Evolutionary conservation across 2,329 filamentous ascomycete species (phyloP), one percentile per base, ranked within the genome.

Genomic region (Talaromyces sp.): DNA sequence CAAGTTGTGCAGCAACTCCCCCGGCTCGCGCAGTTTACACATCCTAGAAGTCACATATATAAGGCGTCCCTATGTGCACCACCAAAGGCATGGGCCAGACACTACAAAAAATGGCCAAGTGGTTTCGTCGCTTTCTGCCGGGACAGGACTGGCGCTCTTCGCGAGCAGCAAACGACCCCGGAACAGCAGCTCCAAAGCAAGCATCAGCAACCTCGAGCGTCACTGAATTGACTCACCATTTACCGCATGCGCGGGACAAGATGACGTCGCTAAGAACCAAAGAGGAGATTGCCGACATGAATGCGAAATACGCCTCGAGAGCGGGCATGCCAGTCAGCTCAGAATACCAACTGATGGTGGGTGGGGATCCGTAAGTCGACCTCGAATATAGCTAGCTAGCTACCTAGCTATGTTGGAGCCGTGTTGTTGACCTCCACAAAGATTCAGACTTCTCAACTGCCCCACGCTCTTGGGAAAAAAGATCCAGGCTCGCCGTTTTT

Each of bases 301-400:
- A 53, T 36, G 32, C 54, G 19, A 33, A 47, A 25, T 62, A 53
- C 32, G 19, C 25, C 19, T 19, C 36, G 32, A 58, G 56, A 28
- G 57, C 11, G 6, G 62, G 59, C 10, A 27, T 51, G n/a, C 62
- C 56, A 11, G 47, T 55, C 36, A 57, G 58, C 30, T 42, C 55
- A 13, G 59, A 65, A 28, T 65, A 63, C 42, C 28, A 54, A n/a
- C 61, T 59, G 51, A 65, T 65, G 63, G 49, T 65, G 39, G 49
- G 47, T 25, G 63, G 59, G 33, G 27, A 51, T 28, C 58, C 59
- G 63, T 65, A 61, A 36, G 63, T 59, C 49, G 30, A 10, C 9
- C 42, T 51, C 7, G 32, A 8, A n/a, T 10, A 49, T 51, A 27
- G 13, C 27, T 42, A 22, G 32, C 32, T 30, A 30, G 28, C 28